Evolutionary conservation across 768 basidiomycete species (phyloP).

Genomic region (Nevesoporus exiguus): DNA sequence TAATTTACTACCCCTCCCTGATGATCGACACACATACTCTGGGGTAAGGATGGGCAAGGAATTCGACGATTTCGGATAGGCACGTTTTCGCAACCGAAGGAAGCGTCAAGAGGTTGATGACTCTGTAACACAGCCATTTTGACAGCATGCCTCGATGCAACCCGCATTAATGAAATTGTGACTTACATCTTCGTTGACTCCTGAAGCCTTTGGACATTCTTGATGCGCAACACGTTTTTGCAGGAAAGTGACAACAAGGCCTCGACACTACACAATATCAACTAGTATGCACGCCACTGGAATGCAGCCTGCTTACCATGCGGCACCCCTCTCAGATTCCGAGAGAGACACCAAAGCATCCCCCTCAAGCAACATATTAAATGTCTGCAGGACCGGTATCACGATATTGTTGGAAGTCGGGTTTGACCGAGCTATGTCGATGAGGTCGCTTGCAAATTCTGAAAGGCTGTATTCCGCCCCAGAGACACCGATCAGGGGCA

Average conservation of each 20-base stretch:
- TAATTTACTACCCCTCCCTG: conserved; percentile 6
- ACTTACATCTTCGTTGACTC: conserved; percentile 81
- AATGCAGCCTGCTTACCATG: conserved; percentile 44
- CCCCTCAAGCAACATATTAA: conserved; percentile 69
- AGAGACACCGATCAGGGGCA: conserved; percentile 41
- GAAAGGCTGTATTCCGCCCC: conserved; percentile 44
- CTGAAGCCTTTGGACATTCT: conserved; percentile 78
- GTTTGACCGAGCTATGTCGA: conserved; percentile 50
- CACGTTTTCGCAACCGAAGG: conserved; percentile 40
- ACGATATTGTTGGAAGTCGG: conserved; percentile 66
- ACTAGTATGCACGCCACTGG: conserved; percentile 9
- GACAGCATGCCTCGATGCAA: conserved; percentile 9
- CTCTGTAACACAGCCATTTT: conserved; percentile 39
- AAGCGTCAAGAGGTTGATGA: conserved; percentile 60
- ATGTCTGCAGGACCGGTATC: conserved; percentile 77
- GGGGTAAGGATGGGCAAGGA: conserved; percentile 79
- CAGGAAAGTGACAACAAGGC: conserved; percentile 54
- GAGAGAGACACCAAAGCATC: conserved; percentile 53
- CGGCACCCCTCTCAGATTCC: conserved; percentile 43
- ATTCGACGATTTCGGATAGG: conserved; percentile 47
- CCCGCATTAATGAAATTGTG: conserved; percentile 27
- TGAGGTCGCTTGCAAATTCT: conserved; percentile 55
- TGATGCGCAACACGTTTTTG: conserved; percentile 63
- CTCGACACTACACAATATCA: conserved; percentile 43
- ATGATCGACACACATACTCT: conserved; percentile 47